Conservation (phyloP, 1,284 basidiomycete species). For the Sanguinoderma infundibulare region DNA sequence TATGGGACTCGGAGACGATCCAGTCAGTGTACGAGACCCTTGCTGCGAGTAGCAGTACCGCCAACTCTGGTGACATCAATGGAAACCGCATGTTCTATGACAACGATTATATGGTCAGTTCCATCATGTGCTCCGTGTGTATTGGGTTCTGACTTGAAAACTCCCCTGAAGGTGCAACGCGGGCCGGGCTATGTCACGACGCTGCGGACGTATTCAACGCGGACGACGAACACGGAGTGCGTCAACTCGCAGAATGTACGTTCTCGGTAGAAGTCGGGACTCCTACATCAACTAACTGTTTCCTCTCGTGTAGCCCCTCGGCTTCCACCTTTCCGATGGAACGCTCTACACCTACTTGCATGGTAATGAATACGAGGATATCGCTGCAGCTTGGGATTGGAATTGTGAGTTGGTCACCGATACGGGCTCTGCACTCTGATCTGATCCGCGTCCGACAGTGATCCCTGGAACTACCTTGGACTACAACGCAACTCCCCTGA, state of each 20-base stretch:
- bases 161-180: slow-evolving; percentile 55
- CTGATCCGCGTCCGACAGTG: slow-evolving; percentile 16
- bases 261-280: neutral
- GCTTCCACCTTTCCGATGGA: slow-evolving; percentile 72
- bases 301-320: slow-evolving; percentile 46
- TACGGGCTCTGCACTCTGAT: neutral
- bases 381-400: slow-evolving; percentile 74
- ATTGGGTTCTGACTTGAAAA: neutral
- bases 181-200: slow-evolving; percentile 62
- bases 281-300: neutral
- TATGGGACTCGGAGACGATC: slow-evolving; percentile 53
- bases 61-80: slow-evolving; percentile 58
- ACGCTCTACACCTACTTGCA: slow-evolving; percentile 63
- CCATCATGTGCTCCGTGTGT: neutral
- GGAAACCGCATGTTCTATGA: slow-evolving; percentile 72
- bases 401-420: slow-evolving; percentile 42
- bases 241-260: slow-evolving; percentile 63
- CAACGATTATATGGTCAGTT: slow-evolving; percentile 68
- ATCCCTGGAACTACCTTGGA: slow-evolving; percentile 72
- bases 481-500: slow-evolving; percentile 56
- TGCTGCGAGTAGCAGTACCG: slow-evolving; percentile 41
- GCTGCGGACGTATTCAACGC: slow-evolving; percentile 66
- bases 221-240: slow-evolving; percentile 70
- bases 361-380: slow-evolving; percentile 73
- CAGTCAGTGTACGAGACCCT: slow-evolving; percentile 47